phyloP scores from a whole-genome alignment of 2,329 filamentous ascomycete species.

The Chrysosporium queenslandicum region DNA sequence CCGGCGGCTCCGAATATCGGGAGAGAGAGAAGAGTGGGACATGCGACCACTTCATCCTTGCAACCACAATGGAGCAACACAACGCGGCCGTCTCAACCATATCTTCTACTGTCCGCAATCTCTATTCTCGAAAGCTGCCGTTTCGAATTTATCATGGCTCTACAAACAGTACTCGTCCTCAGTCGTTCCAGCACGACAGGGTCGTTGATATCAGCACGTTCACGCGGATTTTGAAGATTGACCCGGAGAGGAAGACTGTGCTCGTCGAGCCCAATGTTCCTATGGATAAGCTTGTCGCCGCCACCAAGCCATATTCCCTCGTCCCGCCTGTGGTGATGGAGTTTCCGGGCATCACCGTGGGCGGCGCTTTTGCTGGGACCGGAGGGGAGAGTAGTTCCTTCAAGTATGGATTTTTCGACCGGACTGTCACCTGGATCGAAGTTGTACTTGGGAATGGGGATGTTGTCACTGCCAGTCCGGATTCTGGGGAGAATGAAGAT shows the following conservation, averaged over 20 bases:
- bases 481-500: constrained; percentile 32
- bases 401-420: constrained; percentile 56
- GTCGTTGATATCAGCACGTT: constrained; percentile 22
- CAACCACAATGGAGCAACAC: constrained; percentile 26
- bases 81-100: constrained; percentile 38
- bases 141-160: constrained; percentile 71
- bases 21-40: no score
- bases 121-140: constrained; percentile 44
- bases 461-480: constrained; percentile 40
- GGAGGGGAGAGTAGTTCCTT: constrained; percentile 59
- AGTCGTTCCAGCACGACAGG: constrained; percentile 31
- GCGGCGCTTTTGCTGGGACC: constrained; percentile 57
- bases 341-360: constrained; percentile 59
- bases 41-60: no score
- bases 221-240: constrained; percentile 51
- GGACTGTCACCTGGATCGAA: constrained; percentile 52
- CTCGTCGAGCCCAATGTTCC: constrained; percentile 60
- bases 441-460: constrained; percentile 53
- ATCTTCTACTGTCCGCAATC: constrained; percentile 37
- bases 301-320: constrained; percentile 46
- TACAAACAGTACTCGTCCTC: constrained; percentile 62
- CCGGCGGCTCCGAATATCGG: no score
- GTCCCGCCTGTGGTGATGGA: constrained; percentile 61
- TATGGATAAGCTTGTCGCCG: constrained; percentile 55
- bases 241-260: constrained; percentile 45